Evolutionary conservation across 345 rosid species (phyloP).

Genomic region (Physaria fendleri): DNA sequence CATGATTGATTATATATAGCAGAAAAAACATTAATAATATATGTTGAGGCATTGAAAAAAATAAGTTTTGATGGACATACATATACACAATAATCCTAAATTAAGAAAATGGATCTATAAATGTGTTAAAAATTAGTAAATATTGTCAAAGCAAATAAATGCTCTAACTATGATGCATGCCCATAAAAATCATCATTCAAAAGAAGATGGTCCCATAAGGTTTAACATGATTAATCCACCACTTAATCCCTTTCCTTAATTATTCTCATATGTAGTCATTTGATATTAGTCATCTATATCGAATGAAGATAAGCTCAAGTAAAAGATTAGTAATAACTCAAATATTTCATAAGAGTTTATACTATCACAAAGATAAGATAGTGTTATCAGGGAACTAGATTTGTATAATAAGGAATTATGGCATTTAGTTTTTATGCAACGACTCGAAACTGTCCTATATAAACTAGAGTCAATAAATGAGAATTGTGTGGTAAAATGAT

Average conservation of each 20-base stretch:
- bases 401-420: not conserved
- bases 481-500: no score
- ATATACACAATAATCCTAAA: not conserved
- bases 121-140: slow-evolving; percentile 11
- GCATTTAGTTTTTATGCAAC: not conserved
- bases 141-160: slow-evolving; percentile 18
- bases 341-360: not conserved
- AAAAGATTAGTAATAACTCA: not conserved
- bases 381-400: not conserved
- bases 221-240: slow-evolving; percentile 35
- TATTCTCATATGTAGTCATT: slow-evolving; percentile 3
- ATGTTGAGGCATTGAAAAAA: no score
- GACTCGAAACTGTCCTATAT: not conserved
- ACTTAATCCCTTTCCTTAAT: slow-evolving; percentile 25
- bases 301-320: not conserved
- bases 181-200: slow-evolving; percentile 24
- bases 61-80: slow-evolving; percentile 4
- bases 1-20: slow-evolving; percentile 35
- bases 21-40: no score
- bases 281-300: not conserved
- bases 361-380: not conserved
- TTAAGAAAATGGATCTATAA: not conserved
- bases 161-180: slow-evolving; percentile 32
- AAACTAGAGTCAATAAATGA: not conserved
- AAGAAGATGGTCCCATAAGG: slow-evolving; percentile 30